A percentile compares a stretch with the other conserved stretches of the same genome.
Evolutionary conservation across 1,284 basidiomycete species (phyloP).

Genomic region (Irpex lacteus): DNA sequence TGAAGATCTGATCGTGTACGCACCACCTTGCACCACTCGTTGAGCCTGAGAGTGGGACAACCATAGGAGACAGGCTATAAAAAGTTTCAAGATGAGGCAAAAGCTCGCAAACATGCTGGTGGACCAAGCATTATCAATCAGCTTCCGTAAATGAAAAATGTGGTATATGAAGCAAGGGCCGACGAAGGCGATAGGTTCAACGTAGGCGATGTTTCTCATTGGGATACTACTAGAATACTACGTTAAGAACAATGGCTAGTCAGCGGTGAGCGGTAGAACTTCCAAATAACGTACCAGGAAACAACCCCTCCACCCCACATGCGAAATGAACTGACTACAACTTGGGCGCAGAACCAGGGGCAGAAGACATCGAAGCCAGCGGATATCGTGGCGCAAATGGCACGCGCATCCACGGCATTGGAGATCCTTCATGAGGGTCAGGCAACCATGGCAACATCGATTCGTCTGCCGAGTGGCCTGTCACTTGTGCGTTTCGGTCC

Average conservation of each 20-base stretch:
- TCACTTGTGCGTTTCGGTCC: constrained; percentile 56
- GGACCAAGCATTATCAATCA: too few relatives aligned
- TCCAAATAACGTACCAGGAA: background rate
- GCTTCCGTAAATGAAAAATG: too few relatives aligned
- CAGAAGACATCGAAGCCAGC: background rate
- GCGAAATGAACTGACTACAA: background rate
- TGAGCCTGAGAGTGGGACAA: too few relatives aligned
- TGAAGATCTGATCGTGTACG: background rate
- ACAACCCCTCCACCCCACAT: background rate
- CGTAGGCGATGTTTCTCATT: background rate
- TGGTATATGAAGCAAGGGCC: background rate
- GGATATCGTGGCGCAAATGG: background rate
- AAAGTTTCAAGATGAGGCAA: too few relatives aligned
- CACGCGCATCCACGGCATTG: background rate
- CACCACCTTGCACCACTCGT: too few relatives aligned
- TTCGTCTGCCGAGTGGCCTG: background rate
- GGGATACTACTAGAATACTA: background rate
- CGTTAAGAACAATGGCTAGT: background rate
- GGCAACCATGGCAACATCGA: background rate
- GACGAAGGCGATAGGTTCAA: background rate
- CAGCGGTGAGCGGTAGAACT: background rate
- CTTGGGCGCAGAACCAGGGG: background rate
- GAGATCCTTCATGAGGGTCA: background rate
- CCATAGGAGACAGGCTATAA: too few relatives aligned
- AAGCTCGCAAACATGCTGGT: too few relatives aligned